Evolutionary conservation across 2,329 filamentous ascomycete species (phyloP).

Genomic region (Ceratocystis eucalypticola): DNA sequence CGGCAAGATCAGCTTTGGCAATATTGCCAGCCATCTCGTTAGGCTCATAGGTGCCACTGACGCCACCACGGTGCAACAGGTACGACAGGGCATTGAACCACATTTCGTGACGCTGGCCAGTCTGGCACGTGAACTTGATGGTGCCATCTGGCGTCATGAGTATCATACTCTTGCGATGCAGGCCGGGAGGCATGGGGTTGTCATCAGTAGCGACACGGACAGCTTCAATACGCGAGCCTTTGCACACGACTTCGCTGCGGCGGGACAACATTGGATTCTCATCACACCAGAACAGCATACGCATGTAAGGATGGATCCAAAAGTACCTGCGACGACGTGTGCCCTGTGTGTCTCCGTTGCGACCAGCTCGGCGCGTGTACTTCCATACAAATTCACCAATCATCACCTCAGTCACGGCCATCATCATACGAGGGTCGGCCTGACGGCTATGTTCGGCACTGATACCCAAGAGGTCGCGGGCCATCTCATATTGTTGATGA

Average conservation of each 20-base stretch:
- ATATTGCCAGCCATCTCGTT: slow-evolving; percentile 45
- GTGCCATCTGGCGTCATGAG: slow-evolving; percentile 78
- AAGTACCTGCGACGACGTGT: slow-evolving; percentile 92
- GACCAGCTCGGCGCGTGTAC: slow-evolving; percentile 89
- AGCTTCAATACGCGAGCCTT: slow-evolving; percentile 88
- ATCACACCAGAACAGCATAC: slow-evolving; percentile 93
- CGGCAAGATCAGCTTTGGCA: slow-evolving; percentile 51
- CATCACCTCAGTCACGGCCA: slow-evolving; percentile 98
- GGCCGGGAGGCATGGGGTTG: slow-evolving; percentile 85
- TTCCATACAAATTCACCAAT: slow-evolving; percentile 99
- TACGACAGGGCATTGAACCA: slow-evolving; percentile 98
- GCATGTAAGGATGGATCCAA: slow-evolving; percentile 97
- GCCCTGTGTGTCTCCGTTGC: slow-evolving; percentile 64
- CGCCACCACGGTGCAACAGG: slow-evolving; percentile 62
- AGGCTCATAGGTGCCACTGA: slow-evolving; percentile 40
- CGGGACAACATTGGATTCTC: slow-evolving; percentile 69
- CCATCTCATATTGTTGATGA: slow-evolving; percentile 74
- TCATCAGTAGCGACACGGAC: slow-evolving; percentile 86
- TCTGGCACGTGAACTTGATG: slow-evolving; percentile 89
- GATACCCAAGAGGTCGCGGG: slow-evolving; percentile 41
- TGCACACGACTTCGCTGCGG: slow-evolving; percentile 60
- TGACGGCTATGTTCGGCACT: slow-evolving; percentile 32
- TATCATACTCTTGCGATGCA: slow-evolving; percentile 86
- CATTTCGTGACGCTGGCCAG: slow-evolving; percentile 87
- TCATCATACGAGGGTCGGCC: slow-evolving; percentile 95